These are phyloP conservation scores for Aureobasidium sp. DNA, from an alignment of 2,329 filamentous ascomycete genomes.

Conservation along the genomic window DNA sequence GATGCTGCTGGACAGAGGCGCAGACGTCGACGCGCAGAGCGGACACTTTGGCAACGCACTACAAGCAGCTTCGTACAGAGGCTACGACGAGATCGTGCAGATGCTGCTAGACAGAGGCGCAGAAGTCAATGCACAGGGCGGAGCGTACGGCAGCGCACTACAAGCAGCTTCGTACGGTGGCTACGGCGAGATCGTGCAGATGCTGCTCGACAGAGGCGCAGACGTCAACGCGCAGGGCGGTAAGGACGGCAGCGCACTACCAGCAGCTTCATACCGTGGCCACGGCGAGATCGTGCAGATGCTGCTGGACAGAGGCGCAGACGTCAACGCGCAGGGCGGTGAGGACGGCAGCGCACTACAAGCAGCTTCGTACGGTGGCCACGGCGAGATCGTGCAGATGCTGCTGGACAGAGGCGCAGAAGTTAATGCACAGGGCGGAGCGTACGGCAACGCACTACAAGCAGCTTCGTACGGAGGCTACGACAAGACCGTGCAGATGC, in stretches of 20 bases:
- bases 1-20: background rate
- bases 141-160: no score
- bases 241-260: no score
- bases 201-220: background rate
- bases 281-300: no score
- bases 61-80: background rate
- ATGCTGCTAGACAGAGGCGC: background rate
- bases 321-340: no score
- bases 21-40: background rate
- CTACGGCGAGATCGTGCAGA: background rate
- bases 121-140: background rate
- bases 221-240: background rate
- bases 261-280: no score
- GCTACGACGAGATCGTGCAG: background rate
- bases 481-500: conserved; percentile 19
- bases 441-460: conserved; percentile 21
- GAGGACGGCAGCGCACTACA: no score
- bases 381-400: no score
- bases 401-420: no score
- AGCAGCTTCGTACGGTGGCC: no score
- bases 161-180: background rate
- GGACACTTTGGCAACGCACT: background rate
- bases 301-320: no score
- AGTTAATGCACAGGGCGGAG: no score
- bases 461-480: conserved; percentile 18